phyloP scores from a whole-genome alignment of 371 early-diverging fungal species.

The Thermomucor indicae-seudaticae region DNA sequence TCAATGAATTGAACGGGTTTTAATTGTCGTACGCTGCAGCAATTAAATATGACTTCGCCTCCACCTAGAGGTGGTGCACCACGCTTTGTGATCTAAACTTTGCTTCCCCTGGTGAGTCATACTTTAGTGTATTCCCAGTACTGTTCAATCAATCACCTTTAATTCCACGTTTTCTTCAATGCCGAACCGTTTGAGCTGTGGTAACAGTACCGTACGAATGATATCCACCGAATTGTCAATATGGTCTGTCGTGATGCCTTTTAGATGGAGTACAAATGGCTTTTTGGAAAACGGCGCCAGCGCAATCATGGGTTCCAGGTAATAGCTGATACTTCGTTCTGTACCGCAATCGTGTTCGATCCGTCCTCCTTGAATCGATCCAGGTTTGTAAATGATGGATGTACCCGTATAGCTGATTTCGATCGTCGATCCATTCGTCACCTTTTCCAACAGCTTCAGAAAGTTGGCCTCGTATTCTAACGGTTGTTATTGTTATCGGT shows the following conservation, averaged over 20 bases:
- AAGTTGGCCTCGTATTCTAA: slow-evolving; percentile 88
- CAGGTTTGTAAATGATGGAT: slow-evolving; percentile 82
- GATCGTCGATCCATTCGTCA: slow-evolving; percentile 88
- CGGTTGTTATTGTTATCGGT: too few species aligned
- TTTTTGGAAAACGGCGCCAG: slow-evolving; percentile 91
- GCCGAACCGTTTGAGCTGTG: slow-evolving; percentile 82
- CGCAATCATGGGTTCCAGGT: slow-evolving; percentile 84
- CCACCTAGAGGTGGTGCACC: slow-evolving; percentile 97
- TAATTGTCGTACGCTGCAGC: slow-evolving; percentile 78
- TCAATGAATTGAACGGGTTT: slow-evolving; percentile 79
- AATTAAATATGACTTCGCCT: slow-evolving; percentile 86
- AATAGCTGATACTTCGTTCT: slow-evolving; percentile 86
- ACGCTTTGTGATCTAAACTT: slow-evolving; percentile 84
- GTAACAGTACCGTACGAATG: slow-evolving; percentile 87
- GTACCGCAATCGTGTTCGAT: slow-evolving; percentile 80
- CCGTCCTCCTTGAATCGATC: slow-evolving; percentile 86
- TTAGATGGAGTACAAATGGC: slow-evolving; percentile 74
- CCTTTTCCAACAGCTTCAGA: slow-evolving; percentile 83
- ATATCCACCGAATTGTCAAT: slow-evolving; percentile 83
- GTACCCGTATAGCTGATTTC: slow-evolving; percentile 95
- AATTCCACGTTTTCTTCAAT: slow-evolving; percentile 80
- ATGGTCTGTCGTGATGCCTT: slow-evolving; percentile 93
- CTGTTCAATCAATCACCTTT: slow-evolving; percentile 42
- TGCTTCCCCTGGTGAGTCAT: too few species aligned
- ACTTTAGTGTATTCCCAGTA: not conserved